phyloP scores from a whole-genome alignment of 352 stramenopile species.

The Phytophthora sp. region DNA sequence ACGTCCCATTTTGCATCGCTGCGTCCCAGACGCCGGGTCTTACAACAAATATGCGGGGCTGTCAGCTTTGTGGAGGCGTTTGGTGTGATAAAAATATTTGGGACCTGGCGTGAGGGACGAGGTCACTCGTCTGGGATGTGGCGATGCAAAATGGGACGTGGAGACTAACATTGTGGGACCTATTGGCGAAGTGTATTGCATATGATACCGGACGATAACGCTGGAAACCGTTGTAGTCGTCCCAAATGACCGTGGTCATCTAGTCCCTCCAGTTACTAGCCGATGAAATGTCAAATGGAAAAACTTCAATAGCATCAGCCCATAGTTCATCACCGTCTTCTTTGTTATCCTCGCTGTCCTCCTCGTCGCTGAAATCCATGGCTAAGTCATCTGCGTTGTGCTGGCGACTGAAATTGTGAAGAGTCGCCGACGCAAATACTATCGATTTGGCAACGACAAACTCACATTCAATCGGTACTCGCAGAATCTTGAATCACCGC shows the following conservation, averaged over 20 bases:
- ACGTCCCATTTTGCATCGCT: neutral
- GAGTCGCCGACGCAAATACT: neutral
- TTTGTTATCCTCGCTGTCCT: neutral
- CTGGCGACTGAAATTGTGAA: constrained; percentile 10
- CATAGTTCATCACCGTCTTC: too few species aligned
- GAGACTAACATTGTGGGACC: neutral
- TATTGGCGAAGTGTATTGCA: neutral
- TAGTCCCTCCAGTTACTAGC: constrained; percentile 10
- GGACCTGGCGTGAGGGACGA: too few species aligned
- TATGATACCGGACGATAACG: neutral
- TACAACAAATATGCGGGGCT: neutral
- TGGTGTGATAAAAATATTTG: too few species aligned
- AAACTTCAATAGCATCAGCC: neutral
- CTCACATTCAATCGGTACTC: constrained; percentile 4
- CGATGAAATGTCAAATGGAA: constrained; percentile 10
- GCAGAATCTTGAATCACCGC: constrained; percentile 2
- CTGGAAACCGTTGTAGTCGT: neutral
- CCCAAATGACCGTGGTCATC: neutral
- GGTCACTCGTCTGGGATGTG: neutral
- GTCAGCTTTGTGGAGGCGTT: neutral
- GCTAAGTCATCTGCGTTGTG: neutral
- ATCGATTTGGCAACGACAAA: neutral
- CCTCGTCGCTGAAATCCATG: neutral
- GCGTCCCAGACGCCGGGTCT: too few species aligned
- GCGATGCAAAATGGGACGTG: constrained; percentile 10